Conservation (phyloP, 2,329 filamentous ascomycete species). For the Sclerotinia borealis region DNA sequence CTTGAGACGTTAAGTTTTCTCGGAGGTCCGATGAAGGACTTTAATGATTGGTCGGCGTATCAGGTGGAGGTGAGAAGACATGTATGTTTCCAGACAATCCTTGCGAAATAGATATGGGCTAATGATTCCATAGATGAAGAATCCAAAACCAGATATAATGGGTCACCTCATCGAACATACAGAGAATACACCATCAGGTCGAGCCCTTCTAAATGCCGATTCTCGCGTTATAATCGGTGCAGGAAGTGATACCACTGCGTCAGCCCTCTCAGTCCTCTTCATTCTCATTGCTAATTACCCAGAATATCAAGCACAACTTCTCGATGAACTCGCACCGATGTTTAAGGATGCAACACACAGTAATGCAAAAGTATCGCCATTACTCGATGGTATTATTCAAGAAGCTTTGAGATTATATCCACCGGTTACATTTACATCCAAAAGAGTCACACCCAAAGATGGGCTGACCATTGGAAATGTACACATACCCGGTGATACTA, state of each 20-base stretch:
- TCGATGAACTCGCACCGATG: slow-evolving; percentile 14
- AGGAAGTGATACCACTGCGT: slow-evolving; percentile 39
- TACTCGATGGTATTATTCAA: slow-evolving; percentile 16
- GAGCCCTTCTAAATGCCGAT: slow-evolving; percentile 15
- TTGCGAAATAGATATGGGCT: neutral
- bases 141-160: slow-evolving; percentile 18
- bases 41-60: slow-evolving; percentile 13
- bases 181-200: slow-evolving; percentile 9
- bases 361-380: neutral
- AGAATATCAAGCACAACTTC: slow-evolving; percentile 11
- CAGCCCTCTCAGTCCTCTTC: slow-evolving; percentile 37
- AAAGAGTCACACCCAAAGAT: neutral
- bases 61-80: slow-evolving; percentile 16
- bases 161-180: slow-evolving; percentile 16
- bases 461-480: neutral
- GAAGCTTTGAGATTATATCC: slow-evolving; percentile 19
- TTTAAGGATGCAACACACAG: slow-evolving; percentile 13
- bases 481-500: neutral
- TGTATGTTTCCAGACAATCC: neutral
- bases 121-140: neutral
- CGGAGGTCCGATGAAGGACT: slow-evolving; percentile 7
- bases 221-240: slow-evolving; percentile 33
- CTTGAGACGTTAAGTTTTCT: slow-evolving; percentile 15
- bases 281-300: slow-evolving; percentile 28
- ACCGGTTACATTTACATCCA: slow-evolving; percentile 16